Percentiles rank a stretch among this genome's conserved stretches.
These are phyloP conservation scores for Narthecium ossifragum DNA, from an alignment of 106 monocot genomes.

Conservation along the genomic window DNA sequence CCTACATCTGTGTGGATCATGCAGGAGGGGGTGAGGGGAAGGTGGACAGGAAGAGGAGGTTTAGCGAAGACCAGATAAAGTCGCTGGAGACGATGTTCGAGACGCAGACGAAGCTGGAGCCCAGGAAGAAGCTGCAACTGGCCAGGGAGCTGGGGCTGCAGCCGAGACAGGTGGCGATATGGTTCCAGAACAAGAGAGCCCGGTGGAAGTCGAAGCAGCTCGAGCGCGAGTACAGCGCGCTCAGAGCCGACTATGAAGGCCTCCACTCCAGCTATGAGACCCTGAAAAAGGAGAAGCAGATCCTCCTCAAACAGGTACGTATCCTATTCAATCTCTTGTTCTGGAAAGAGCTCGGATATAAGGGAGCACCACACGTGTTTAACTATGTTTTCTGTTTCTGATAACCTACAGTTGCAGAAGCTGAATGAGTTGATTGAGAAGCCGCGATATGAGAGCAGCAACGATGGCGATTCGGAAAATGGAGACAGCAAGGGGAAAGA, in stretches of 20 bases:
- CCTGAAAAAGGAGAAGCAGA: slow-evolving; percentile 40
- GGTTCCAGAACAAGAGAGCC: slow-evolving; percentile 84
- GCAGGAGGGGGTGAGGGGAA: slow-evolving; percentile 9
- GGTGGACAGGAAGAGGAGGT: slow-evolving; percentile 41
- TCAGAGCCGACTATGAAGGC: slow-evolving; percentile 38
- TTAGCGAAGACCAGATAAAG: slow-evolving; percentile 57
- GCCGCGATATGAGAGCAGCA: slow-evolving; percentile 16
- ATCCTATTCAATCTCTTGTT: not conserved
- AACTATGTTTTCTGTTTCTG: not conserved
- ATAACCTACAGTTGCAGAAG: slow-evolving; percentile 26
- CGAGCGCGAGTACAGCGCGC: slow-evolving; percentile 39
- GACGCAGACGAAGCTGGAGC: slow-evolving; percentile 58
- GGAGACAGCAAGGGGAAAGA: slow-evolving; percentile 7
- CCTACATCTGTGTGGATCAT: not conserved
- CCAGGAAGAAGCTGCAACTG: slow-evolving; percentile 55
- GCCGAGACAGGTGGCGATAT: slow-evolving; percentile 72
- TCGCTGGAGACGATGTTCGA: slow-evolving; percentile 70
- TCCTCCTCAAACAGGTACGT: slow-evolving; percentile 42
- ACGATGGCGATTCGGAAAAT: slow-evolving; percentile 15
- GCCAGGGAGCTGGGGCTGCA: slow-evolving; percentile 62
- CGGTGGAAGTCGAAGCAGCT: slow-evolving; percentile 80
- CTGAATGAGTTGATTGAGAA: slow-evolving; percentile 31
- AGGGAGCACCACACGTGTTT: not conserved
- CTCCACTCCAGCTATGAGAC: slow-evolving; percentile 37
- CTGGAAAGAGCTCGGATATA: not conserved